phyloP scores from a whole-genome alignment of 495 filamentous ascomycete genomes.

The Penicillium salamii region DNA sequence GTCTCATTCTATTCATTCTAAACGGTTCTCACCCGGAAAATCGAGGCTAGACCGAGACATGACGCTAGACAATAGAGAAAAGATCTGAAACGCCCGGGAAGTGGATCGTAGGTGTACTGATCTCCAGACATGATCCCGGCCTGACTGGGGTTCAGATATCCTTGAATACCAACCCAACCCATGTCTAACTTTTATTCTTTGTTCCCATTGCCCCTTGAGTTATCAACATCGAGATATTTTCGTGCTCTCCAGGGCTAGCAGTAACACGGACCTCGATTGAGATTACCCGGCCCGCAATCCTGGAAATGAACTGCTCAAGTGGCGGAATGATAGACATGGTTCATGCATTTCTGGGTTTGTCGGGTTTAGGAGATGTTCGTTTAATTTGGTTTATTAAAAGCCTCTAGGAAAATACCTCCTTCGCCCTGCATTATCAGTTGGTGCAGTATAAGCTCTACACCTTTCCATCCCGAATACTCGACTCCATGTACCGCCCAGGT shows the following conservation, averaged over 20 bases:
- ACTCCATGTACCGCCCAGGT: not conserved
- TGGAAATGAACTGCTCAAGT: conserved; percentile 12
- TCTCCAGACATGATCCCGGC: conserved; percentile 18
- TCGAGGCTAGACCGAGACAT: conserved; percentile 16
- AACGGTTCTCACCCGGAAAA: no score
- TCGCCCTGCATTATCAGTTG: not conserved
- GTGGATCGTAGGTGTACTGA: conserved; percentile 15
- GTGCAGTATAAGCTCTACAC: not conserved
- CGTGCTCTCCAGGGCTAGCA: conserved; percentile 2
- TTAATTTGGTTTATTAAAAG: conserved; percentile 3
- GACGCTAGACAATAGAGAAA: conserved; percentile 11
- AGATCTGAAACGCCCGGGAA: conserved; percentile 25
- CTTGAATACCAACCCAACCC: conserved; percentile 16
- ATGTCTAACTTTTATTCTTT: conserved; percentile 6
- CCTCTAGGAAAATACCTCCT: not conserved
- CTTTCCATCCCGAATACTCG: not conserved
- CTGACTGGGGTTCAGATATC: conserved; percentile 22
- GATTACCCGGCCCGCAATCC: conserved; percentile 6
- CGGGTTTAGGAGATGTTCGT: no score
- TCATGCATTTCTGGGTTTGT: not conserved
- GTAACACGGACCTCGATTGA: conserved; percentile 2
- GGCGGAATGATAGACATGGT: conserved; percentile 10
- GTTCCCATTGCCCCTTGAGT: not conserved
- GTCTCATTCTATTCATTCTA: not conserved
- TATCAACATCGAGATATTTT: not conserved